phyloP scores from a whole-genome alignment of 2,329 filamentous ascomycete genomes.

The Fusarium citri region DNA sequence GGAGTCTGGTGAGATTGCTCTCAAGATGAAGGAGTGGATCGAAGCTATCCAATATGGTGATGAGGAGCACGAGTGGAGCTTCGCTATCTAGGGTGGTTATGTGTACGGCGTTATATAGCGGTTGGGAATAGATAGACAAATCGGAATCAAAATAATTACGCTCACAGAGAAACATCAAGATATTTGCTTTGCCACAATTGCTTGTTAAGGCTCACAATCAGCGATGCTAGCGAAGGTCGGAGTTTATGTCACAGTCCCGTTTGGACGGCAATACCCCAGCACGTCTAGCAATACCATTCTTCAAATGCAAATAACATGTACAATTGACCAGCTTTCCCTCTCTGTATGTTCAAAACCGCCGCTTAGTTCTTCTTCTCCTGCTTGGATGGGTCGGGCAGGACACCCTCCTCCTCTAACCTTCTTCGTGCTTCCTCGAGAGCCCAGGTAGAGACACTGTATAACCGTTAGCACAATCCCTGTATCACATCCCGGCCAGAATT shows the following conservation, averaged over 20 bases:
- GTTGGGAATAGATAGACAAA: slow-evolving; percentile 32
- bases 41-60: slow-evolving; percentile 96
- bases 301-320: slow-evolving; percentile 41
- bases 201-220: slow-evolving; percentile 33
- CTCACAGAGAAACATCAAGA: slow-evolving; percentile 8
- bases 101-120: slow-evolving; percentile 32
- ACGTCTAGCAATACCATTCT: slow-evolving; percentile 48
- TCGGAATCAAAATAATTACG: slow-evolving; percentile 32
- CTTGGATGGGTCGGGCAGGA: slow-evolving; percentile 80
- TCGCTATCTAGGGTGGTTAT: slow-evolving; percentile 50
- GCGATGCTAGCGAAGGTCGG: slow-evolving; percentile 6
- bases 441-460: slow-evolving; percentile 94
- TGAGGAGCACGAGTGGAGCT: slow-evolving; percentile 92
- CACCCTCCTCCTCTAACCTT: slow-evolving; percentile 94
- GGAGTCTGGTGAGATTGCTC: slow-evolving; percentile 88
- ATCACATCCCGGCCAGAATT: slow-evolving; percentile 17
- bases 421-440: slow-evolving; percentile 95
- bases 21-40: slow-evolving; percentile 95
- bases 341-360: slow-evolving; percentile 29
- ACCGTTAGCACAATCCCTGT: slow-evolving; percentile 43
- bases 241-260: slow-evolving; percentile 22
- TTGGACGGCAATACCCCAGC: slow-evolving; percentile 30
- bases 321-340: slow-evolving; percentile 30
- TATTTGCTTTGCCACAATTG: slow-evolving; percentile 29
- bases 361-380: slow-evolving; percentile 66